Base-by-base conservation (phyloP, 257 asterid species). In the Nicotiana sylvestris region DNA sequence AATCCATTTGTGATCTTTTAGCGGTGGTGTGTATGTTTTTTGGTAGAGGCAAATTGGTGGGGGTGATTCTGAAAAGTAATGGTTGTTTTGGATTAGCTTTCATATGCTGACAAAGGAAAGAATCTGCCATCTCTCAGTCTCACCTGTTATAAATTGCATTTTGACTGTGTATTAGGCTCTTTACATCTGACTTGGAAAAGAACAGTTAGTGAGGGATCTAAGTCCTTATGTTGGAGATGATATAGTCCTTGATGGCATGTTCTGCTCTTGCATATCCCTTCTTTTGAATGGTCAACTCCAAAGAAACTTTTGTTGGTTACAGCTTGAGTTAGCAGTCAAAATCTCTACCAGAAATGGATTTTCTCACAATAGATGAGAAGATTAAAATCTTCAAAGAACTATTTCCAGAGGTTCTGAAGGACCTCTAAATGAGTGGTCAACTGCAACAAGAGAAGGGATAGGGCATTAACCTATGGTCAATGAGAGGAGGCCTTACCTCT, bases 171-270 rank as follows among this genome's bases (percentile, higher is more conserved):
- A 46, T 43, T 72, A 46, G 58, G 61, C 61, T 72, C 79, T 72
- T 25, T 13, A 25, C 77, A 37, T 69, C 30, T 69, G 30, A 68
- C 37, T 72, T 25, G 79, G 61, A 3, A 72, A 72, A 46, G 39
- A 46, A n/a, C 58, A 11, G 15, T 21, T 29, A n/a, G 61, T 46
- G 33, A 3, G 61, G 12, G 49, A 72, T 72, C 37, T 58, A 58
- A 6, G 29, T 58, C 10, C 79, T 46, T 25, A 25, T 46, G 79
- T 46, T 72, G 60, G 79, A 72, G 61, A 72, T 72, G 37, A 25
- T 72, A 46, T 46, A 72, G 79, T 46, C 79, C 37, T 72, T 46
- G 79, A 72, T 46, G 79, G 39, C 79, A 72, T 72, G 61, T 46
- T 72, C 61, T n/a, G 57, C 35, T 70, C 21, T 49, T 43, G 78